Evolutionary conservation across 768 basidiomycete genomes (phyloP), one percentile per base, ranked within the genome.

Genomic region (Tylopilus balloui): DNA sequence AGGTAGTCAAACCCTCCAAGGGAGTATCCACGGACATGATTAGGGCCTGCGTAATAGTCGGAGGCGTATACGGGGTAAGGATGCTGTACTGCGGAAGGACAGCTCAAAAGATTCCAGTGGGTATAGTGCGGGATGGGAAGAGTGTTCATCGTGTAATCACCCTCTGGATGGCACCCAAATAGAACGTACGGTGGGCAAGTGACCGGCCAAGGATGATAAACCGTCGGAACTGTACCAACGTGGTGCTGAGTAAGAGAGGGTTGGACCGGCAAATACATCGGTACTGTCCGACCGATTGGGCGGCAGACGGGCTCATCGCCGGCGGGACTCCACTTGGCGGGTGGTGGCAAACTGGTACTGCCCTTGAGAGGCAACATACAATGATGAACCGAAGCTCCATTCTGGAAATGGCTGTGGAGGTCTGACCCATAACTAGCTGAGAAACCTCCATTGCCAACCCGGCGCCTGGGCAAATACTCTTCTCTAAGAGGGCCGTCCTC

Each of bases 401-500:
- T 47, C 42, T 42, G 52, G 34, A 42, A 15, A 20, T 52, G 45
- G 14, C 40, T 19, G 7, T 35, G 24, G 39, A 34, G 19, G 24
- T 52, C 52, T n/a, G 48, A 44, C 11, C 12, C 29, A 19, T 36
- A 25, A n/a, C 45, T 42, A 25, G 50, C 37, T 1, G 36, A 43
- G 27, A 50, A 54, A 21, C 48, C 51, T 19, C 47, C 59, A 25
- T 58, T 57, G 47, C 62, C 54, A 20, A 51, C 51, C 42, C 84
- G 84, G 44, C 86, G 84, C 56, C 73, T 79, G 13, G 88, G 88
- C 46, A 90, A 65, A 54, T 91, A 90, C 59, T 91, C 88, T 60
- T 88, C 86, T 42, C 87, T 73, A 42, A 91, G 73, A 28, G 88
- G 88, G 2, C 88, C 88, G 60, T 89, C 87, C 63, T 88, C 84